phyloP scores from a whole-genome alignment of 805 yeast genomes.

The Candida fluviatilis region DNA sequence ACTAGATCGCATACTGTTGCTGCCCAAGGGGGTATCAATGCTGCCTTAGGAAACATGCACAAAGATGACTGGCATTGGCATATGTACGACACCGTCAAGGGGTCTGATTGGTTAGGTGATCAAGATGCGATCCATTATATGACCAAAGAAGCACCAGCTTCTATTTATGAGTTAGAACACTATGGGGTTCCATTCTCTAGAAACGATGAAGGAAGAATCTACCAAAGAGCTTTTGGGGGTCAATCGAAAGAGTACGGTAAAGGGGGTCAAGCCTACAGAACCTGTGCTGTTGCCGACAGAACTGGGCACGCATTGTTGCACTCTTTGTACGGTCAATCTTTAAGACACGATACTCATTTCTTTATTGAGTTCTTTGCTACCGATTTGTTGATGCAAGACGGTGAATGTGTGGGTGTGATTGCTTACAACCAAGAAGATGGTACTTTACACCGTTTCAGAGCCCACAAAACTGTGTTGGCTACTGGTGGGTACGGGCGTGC shows the following conservation, averaged over 20 bases:
- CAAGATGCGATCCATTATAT: slow-evolving; percentile 98
- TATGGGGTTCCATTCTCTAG: slow-evolving; percentile 98
- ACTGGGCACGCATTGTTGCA: slow-evolving; percentile 97
- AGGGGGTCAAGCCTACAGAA: slow-evolving; percentile 99
- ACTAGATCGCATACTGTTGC: slow-evolving; percentile 99
- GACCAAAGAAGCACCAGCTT: slow-evolving; percentile 96
- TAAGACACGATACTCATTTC: slow-evolving; percentile 95
- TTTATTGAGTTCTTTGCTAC: slow-evolving; percentile 96
- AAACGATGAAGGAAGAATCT: slow-evolving; percentile 93
- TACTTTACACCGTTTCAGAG: slow-evolving; percentile 94
- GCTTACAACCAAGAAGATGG: slow-evolving; percentile 99
- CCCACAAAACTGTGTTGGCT: slow-evolving; percentile 94
- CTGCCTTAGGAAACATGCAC: slow-evolving; percentile 98
- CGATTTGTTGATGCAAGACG: slow-evolving; percentile 92
- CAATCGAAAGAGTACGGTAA: slow-evolving; percentile 93
- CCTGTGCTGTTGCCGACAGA: slow-evolving; percentile 99
- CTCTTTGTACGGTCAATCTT: slow-evolving; percentile 92
- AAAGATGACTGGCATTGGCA: slow-evolving; percentile 99
- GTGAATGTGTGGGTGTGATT: slow-evolving; percentile 93
- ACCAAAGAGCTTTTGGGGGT: slow-evolving; percentile 99
- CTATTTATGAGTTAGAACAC: slow-evolving; percentile 95
- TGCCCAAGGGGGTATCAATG: slow-evolving; percentile 99
- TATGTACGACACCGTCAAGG: slow-evolving; percentile 98
- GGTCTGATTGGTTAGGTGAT: slow-evolving; percentile 99
- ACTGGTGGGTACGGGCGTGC: slow-evolving; percentile 99